These are phyloP conservation scores for Diaporthe sp. DNA, from an alignment of 2,329 filamentous ascomycete species.

Conservation along the genomic window DNA sequence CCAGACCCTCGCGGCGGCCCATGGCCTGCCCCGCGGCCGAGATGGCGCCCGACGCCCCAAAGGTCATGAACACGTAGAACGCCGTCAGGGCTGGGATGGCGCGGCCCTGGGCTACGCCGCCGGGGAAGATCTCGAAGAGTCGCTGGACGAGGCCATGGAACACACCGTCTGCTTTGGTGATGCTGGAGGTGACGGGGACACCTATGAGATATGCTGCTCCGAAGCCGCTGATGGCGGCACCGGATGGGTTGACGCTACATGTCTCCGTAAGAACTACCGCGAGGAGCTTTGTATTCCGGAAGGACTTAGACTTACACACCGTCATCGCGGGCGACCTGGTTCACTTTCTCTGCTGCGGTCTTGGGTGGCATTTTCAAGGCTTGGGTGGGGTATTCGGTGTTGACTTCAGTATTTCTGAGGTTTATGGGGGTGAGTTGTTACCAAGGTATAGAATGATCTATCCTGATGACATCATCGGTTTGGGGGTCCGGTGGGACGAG, in stretches of 20 bases:
- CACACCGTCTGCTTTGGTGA: conserved; percentile 27
- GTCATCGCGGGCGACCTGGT: neutral
- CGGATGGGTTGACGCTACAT: conserved; percentile 34
- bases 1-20: conserved; percentile 10
- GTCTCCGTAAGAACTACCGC: neutral
- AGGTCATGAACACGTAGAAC: conserved; percentile 33
- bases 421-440: too few species aligned
- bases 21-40: conserved; percentile 37
- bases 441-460: too few species aligned
- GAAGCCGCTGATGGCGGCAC: conserved; percentile 28
- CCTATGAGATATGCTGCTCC: conserved; percentile 31
- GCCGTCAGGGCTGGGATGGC: conserved; percentile 37
- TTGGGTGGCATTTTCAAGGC: conserved; percentile 19
- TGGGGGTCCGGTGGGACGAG: too few species aligned
- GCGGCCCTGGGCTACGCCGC: conserved; percentile 23
- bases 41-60: conserved; percentile 23
- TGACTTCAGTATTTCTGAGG: too few species aligned
- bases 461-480: too few species aligned
- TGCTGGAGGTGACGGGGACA: conserved; percentile 29
- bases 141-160: conserved; percentile 29
- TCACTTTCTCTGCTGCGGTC: neutral
- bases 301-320: conserved; percentile 13
- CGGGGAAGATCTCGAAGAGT: conserved; percentile 22
- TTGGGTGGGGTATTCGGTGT: neutral
- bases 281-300: neutral